phyloP scores from a whole-genome alignment of 2,329 filamentous ascomycete species.

The Xylariaceae sp. region DNA sequence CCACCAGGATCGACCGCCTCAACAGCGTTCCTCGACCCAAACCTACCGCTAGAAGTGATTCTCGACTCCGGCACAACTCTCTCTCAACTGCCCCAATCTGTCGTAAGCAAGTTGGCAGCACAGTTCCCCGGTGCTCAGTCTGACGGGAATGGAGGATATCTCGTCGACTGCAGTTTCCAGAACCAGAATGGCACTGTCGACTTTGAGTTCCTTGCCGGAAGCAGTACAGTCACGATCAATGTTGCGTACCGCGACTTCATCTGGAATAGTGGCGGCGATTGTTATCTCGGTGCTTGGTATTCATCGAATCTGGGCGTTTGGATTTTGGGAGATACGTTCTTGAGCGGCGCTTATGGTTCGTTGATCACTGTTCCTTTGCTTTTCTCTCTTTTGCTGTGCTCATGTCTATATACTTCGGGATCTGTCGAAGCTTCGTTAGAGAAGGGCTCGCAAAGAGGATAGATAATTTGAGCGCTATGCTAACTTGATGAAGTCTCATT shows the following conservation, averaged over 20 bases:
- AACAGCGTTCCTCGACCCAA: conserved; percentile 13
- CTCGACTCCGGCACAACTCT: conserved; percentile 53
- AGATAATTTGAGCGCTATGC: conserved; percentile 2
- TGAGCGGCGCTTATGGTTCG: conserved; percentile 31
- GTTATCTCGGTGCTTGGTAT: conserved; percentile 27
- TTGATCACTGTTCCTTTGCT: neutral
- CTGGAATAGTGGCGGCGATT: conserved; percentile 27
- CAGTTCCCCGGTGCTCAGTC: conserved; percentile 39
- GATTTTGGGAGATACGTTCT: conserved; percentile 32
- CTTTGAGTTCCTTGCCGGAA: conserved; percentile 40
- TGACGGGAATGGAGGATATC: conserved; percentile 41
- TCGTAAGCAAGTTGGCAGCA: conserved; percentile 41
- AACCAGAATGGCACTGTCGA: conserved; percentile 39
- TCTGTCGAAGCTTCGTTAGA: neutral
- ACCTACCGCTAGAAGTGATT: conserved; percentile 39
- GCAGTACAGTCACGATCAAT: conserved; percentile 27
- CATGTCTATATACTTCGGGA: neutral
- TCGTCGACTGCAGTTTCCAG: conserved; percentile 40
- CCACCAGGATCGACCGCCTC: conserved; percentile 12
- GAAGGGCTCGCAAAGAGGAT: no score
- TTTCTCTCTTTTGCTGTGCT: neutral
- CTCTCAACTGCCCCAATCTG: conserved; percentile 40
- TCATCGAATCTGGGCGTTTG: conserved; percentile 21
- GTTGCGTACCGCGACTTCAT: conserved; percentile 30
- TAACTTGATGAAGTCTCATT: conserved; percentile 22